phyloP scores from a whole-genome alignment of 164 flowering plant species.

The Echeveria elegans region DNA sequence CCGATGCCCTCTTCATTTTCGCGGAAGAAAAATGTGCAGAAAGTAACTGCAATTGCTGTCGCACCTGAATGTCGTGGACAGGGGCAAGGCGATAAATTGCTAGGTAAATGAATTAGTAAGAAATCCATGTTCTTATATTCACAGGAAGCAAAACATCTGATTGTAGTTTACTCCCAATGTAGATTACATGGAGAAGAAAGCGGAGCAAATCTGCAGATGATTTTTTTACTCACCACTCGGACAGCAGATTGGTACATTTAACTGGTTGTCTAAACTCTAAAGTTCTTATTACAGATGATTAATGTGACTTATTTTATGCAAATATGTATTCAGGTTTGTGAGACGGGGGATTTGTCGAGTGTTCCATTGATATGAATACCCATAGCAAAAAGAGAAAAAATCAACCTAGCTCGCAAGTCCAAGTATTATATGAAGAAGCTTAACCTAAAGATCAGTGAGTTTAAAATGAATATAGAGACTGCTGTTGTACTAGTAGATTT shows the following conservation, averaged over 20 bases:
- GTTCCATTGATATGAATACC: conserved; percentile 77
- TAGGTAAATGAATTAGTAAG: conserved; percentile 38
- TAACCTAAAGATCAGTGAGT: conserved; percentile 19
- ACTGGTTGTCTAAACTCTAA: background rate
- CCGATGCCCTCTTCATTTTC: conserved; percentile 91
- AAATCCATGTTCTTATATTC: background rate
- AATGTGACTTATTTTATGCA: too few relatives aligned
- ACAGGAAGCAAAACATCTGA: background rate
- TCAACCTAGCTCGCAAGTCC: conserved; percentile 73
- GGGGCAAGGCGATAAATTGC: conserved; percentile 95
- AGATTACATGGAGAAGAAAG: conserved; percentile 96
- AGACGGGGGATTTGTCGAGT: conserved; percentile 86
- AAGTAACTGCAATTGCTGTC: conserved; percentile 31
- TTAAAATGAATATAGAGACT: too few relatives aligned
- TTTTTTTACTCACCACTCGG: conserved; percentile 89
- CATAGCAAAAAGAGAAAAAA: conserved; percentile 53
- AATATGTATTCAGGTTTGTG: conserved; percentile 58
- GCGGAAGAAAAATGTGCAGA: conserved; percentile 74
- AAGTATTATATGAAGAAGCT: conserved; percentile 84
- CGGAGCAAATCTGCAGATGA: conserved; percentile 63
- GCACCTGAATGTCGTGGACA: conserved; percentile 85
- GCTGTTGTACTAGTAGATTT: too few relatives aligned
- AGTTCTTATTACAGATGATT: too few relatives aligned
- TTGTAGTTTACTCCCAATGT: conserved; percentile 11
- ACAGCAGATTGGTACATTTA: conserved; percentile 82